Evolutionary conservation across 345 rosid species (phyloP).

Genomic region (Turritis glabra): DNA sequence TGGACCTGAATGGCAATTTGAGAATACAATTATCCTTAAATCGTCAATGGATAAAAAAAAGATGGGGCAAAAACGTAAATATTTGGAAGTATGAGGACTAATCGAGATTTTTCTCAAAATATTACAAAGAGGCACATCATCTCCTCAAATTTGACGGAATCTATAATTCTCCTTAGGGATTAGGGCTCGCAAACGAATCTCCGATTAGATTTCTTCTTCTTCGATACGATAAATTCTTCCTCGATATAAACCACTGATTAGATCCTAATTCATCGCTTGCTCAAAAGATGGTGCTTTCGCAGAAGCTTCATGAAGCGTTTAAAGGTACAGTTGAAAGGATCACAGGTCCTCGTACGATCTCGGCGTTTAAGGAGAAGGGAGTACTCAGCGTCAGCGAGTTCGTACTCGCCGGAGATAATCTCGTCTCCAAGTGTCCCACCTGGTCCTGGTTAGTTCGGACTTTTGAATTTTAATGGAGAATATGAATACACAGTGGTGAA

Average conservation of each 20-base stretch:
- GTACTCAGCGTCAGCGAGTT: conserved; percentile 95
- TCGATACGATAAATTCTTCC: not conserved
- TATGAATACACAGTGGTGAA: not conserved
- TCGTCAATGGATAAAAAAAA: not conserved
- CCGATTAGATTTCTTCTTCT: conserved; percentile 3
- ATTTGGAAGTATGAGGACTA: not conserved
- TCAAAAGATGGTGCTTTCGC: conserved; percentile 59
- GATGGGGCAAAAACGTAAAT: not conserved
- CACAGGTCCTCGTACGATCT: conserved; percentile 87
- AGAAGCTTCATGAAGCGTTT: conserved; percentile 83
- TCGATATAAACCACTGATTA: not conserved
- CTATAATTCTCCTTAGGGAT: not conserved
- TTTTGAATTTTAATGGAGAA: not conserved
- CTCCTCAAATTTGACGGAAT: conserved; percentile 8
- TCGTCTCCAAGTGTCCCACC: conserved; percentile 97
- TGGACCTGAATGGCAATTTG: not conserved
- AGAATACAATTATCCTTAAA: not conserved
- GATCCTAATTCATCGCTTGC: not conserved
- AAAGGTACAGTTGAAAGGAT: conserved; percentile 94
- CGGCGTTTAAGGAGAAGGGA: conserved; percentile 98
- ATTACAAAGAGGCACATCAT: not conserved
- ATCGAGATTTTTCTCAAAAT: not conserved
- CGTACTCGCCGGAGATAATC: conserved; percentile 90
- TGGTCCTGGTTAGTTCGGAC: conserved; percentile 80
- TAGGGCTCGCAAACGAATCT: conserved; percentile 21